Base-by-base conservation (phyloP, 305 asterid species). In the Ruellia speciosa region DNA sequence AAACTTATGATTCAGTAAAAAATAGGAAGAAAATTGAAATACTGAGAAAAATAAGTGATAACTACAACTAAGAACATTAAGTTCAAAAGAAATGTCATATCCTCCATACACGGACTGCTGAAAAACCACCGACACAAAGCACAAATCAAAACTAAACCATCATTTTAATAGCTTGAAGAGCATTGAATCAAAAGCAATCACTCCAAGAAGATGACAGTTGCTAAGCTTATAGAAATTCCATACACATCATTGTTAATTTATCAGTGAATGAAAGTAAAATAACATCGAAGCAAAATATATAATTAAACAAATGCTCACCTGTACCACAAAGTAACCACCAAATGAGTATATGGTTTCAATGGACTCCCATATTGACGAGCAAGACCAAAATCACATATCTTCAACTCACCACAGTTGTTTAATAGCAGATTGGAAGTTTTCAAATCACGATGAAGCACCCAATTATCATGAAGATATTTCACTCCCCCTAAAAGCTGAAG, bases 321-420 rank as follows among this genome's bases (percentile, higher is more conserved):
- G 92, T 90, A 90, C 96, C 95, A 90, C 67, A 90, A 65, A 71
- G 96, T 87, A 67, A 90, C 97, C 59, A 90, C 97, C 80, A 87
- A 66, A n/a, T 72, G 85, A 66, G 97, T 90, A 66, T 90, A 87
- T 3, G 97, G 97, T 69, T 87, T 90, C 77, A 85, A 56, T 61
- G 95, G 97, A 76, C 82, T 78, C 55, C 95, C 95, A 67, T 87
- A 87, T 66, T 87, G 96, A 58, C 97, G 94, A 59, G 97, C 84
- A 72, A 90, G 80, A 49, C 97, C 97, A 72, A 90, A 90, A 71
- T 90, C 97, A 58, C 97, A 87, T 60, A 90, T 90, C 77, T 90
- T 90, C 75, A 90, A 64, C 70, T 90, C 96, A 47, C 96, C 95
- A 3, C 84, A 72, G 59, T 90, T 85, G 63, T 90, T 90, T 67